Evolutionary conservation across 164 flowering plant species (phyloP).

Genomic region (Aristolochia contorta): DNA sequence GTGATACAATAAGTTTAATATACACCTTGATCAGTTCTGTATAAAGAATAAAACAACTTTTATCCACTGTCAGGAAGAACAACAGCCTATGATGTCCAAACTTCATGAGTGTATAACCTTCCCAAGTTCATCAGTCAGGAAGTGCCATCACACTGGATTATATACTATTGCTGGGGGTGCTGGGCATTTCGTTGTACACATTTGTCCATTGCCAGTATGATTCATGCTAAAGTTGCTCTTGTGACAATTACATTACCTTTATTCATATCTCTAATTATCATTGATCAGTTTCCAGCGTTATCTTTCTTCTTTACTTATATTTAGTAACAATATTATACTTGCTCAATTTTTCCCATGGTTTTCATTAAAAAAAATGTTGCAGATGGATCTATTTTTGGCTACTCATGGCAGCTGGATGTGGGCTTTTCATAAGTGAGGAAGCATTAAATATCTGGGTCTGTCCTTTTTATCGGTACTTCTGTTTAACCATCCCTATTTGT

Average conservation of each 20-base stretch:
- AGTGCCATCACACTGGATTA: too few relatives aligned
- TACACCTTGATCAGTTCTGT: too few relatives aligned
- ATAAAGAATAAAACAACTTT: too few relatives aligned
- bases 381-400: conserved; percentile 95
- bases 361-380: conserved; percentile 13
- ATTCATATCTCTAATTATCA: neutral
- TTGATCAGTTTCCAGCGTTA: neutral
- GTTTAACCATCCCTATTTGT: conserved; percentile 28
- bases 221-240: too few relatives aligned
- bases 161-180: too few relatives aligned
- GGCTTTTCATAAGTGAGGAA: conserved; percentile 84
- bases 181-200: too few relatives aligned
- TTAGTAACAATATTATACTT: neutral
- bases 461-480: conserved; percentile 55
- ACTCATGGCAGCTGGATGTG: conserved; percentile 91
- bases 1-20: too few relatives aligned
- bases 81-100: too few relatives aligned
- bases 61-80: too few relatives aligned
- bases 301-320: neutral
- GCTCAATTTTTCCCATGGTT: neutral
- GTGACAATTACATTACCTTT: neutral
- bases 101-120: too few relatives aligned
- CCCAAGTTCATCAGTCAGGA: too few relatives aligned
- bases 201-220: too few relatives aligned
- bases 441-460: conserved; percentile 94